Base-by-base conservation (phyloP, 2,329 filamentous ascomycete genomes). In the Aspergillus proliferans region DNA sequence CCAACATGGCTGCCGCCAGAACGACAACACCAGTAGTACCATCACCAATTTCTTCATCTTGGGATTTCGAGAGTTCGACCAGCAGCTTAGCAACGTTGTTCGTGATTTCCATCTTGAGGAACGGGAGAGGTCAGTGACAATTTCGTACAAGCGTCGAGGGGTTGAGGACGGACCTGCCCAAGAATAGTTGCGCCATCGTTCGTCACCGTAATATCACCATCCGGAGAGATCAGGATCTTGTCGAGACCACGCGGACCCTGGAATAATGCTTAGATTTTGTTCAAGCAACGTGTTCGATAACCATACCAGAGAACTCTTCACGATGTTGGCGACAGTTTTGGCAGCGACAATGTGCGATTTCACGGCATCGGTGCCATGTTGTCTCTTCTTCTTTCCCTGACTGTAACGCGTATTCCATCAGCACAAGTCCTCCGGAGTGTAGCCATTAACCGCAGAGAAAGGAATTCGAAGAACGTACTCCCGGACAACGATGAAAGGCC, bases 171-270 rank as follows among this genome's bases (percentile, higher is more conserved):
- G 64, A 78, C 76, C 71, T 84, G 90, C 63, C 88, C 86, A 59
- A 98, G 79, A 64, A 98, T 98, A 42, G 93, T 98, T 48, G 94
- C 94, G 64, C 93, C 93, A 75, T 98, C 93, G 76, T 98, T 98
- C 60, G 93, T 98, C 54, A 98, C 90, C 54, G 93, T 98, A 71
- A 98, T 98, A 73, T 98, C 93, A 70, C 93, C 93, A 70, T 98
- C 93, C 53, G 93, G 88, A 46, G 93, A 98, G 64, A 98, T 98
- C 62, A 98, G 82, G 68, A 98, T 98, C 79, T 98, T 98, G 79
- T 98, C 93, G 66, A 98, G 84, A 56, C 93, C 93, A 61, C 93
- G 87, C 47, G 93, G 93, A 45, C 93, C 93, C 79, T 81, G 56
- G 21, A 51, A 51, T 40, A 40, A 19, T 24, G 24, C 47, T 58